Percentiles rank a stretch among this genome's conserved stretches.
Conservation (phyloP, 805 yeast genomes). For the Candida krabiensis region DNA sequence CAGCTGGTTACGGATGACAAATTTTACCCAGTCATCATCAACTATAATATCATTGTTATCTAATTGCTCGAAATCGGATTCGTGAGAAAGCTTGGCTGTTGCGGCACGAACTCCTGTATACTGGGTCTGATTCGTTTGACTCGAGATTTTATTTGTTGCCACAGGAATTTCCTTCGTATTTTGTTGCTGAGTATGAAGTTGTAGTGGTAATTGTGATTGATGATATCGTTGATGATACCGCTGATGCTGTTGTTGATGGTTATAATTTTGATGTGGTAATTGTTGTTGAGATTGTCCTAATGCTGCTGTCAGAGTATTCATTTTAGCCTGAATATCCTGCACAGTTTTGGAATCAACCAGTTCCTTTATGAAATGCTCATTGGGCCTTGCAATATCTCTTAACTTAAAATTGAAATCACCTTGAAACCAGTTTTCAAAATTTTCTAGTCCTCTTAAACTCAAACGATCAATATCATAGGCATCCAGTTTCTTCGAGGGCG, state of each 20-base stretch:
- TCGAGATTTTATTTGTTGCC: background rate
- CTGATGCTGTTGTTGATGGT: conserved; percentile 9
- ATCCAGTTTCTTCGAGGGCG: conserved; percentile 57
- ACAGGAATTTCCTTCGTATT: no score
- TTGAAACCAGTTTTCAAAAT: conserved; percentile 58
- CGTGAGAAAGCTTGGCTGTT: background rate
- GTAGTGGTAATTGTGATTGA: no score
- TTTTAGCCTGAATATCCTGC: conserved; percentile 28
- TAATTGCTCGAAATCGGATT: background rate
- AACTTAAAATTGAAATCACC: conserved; percentile 45
- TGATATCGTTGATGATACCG: no score
- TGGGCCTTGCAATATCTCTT: conserved; percentile 37
- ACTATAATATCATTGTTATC: conserved; percentile 15
- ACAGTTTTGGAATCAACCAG: conserved; percentile 19
- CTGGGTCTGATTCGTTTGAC: conserved; percentile 4
- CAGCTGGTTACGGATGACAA: conserved; percentile 29
- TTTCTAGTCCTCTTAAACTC: conserved; percentile 47
- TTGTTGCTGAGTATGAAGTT: no score
- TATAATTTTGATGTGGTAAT: conserved; percentile 15
- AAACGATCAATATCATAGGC: conserved; percentile 49
- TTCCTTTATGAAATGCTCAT: conserved; percentile 24
- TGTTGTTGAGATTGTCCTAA: conserved; percentile 29
- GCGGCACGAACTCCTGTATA: background rate
- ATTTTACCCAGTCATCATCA: conserved; percentile 36
- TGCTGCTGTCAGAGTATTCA: conserved; percentile 35